Conservation (phyloP, 1,284 basidiomycete genomes). For the Cutaneotrichosporon cavernicola region DNA sequence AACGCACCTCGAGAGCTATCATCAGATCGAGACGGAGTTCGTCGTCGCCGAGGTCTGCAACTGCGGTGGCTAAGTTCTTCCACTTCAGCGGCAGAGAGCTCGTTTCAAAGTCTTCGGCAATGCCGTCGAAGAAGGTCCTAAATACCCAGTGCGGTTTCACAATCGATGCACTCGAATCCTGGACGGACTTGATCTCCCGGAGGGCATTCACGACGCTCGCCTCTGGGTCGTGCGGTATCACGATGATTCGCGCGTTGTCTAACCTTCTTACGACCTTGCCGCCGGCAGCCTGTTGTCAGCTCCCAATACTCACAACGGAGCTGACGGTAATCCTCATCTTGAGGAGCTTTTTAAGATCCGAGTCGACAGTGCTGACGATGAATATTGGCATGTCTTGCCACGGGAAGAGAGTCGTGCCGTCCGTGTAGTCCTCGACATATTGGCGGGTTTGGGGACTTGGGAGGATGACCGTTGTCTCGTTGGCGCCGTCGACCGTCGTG, state of each 20-base stretch:
- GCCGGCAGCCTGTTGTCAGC: conserved; percentile 10
- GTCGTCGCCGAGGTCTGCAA: conserved; percentile 18
- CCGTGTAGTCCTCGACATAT: conserved; percentile 6
- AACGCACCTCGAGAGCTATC: conserved; percentile 28
- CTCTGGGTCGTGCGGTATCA: conserved; percentile 11
- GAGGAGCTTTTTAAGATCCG: conserved; percentile 1
- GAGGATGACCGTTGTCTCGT: background rate
- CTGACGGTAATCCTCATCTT: conserved; percentile 6
- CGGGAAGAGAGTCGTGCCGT: conserved; percentile 5
- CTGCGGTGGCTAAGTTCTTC: conserved; percentile 1
- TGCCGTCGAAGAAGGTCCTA: conserved; percentile 26
- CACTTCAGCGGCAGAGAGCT: background rate
- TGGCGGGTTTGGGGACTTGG: background rate
- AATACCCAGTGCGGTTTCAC: conserved; percentile 28
- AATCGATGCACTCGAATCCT: conserved; percentile 3
- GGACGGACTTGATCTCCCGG: background rate
- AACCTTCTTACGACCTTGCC: background rate
- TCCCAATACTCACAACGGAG: background rate
- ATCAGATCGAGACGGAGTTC: conserved; percentile 16
- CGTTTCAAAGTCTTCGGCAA: conserved; percentile 2
- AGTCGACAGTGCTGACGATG: conserved; percentile 4
- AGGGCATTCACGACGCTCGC: background rate
- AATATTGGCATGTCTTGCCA: conserved; percentile 7
- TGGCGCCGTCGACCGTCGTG: background rate
- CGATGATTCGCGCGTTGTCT: conserved; percentile 17